These are phyloP conservation scores for Hyaloperonospora arabidopsidis DNA, from an alignment of 352 stramenopile genomes.

Conservation along the genomic window DNA sequence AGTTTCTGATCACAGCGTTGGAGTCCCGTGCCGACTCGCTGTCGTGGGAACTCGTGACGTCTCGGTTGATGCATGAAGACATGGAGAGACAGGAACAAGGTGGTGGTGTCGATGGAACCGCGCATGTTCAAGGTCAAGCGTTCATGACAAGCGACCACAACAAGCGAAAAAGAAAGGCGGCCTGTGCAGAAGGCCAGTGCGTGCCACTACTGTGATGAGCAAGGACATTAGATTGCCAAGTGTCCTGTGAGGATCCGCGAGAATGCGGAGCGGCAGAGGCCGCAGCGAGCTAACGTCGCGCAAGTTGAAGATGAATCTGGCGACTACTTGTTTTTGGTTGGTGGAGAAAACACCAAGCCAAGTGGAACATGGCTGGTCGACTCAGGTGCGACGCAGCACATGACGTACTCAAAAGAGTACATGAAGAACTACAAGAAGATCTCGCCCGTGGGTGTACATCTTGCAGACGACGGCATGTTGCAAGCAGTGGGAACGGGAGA, in stretches of 20 bases:
- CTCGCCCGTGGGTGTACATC: constrained; percentile 11
- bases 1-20: constrained; percentile 27
- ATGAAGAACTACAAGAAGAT: constrained; percentile 21
- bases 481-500: constrained; percentile 12
- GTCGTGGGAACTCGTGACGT: constrained; percentile 15
- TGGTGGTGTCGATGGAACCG: constrained; percentile 3
- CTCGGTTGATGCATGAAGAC: constrained; percentile 10
- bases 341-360: constrained; percentile 3
- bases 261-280: constrained; percentile 3
- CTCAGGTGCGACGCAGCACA: constrained; percentile 24
- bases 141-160: constrained; percentile 9
- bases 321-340: constrained; percentile 15
- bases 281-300: constrained; percentile 3
- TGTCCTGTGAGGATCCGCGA: constrained; percentile 1
- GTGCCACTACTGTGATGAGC: constrained; percentile 1
- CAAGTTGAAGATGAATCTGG: constrained; percentile 3
- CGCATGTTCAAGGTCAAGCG: constrained; percentile 8
- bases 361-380: constrained; percentile 20
- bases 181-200: background rate
- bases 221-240: constrained; percentile 1
- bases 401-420: too few species aligned
- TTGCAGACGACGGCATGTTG: constrained; percentile 18
- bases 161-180: background rate
- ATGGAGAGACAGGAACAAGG: constrained; percentile 13
- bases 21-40: too few species aligned